Conservation (phyloP, 495 filamentous ascomycete genomes). For the Hypoxylon fuscum region DNA sequence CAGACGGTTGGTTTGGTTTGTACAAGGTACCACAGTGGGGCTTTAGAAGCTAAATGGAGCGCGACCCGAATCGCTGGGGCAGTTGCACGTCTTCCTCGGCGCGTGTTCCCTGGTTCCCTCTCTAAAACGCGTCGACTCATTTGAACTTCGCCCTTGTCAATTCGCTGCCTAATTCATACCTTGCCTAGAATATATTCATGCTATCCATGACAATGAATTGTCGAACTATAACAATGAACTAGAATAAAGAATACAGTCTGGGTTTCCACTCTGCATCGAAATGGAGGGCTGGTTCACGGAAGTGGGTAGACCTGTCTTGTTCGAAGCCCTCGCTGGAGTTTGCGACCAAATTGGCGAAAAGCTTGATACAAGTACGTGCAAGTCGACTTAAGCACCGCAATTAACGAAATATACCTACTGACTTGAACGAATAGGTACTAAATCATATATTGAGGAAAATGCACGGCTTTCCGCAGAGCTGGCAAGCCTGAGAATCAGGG, state of each 20-base stretch:
- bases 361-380: constrained; percentile 48
- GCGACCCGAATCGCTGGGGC: too few relatives aligned
- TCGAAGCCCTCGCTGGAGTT: constrained; percentile 50
- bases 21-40: too few relatives aligned
- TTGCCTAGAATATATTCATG: too few relatives aligned
- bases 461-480: constrained; percentile 42
- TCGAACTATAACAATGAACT: neutral
- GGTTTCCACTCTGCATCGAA: neutral
- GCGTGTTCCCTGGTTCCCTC: constrained; percentile 2
- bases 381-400: neutral
- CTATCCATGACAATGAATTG: neutral
- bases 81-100: constrained; percentile 9
- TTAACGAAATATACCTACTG: neutral
- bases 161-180: neutral
- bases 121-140: constrained; percentile 12
- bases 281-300: constrained; percentile 52
- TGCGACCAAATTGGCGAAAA: constrained; percentile 51
- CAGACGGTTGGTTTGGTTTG: too few relatives aligned
- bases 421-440: constrained; percentile 12
- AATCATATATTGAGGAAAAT: constrained; percentile 26
- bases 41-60: too few relatives aligned
- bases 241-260: neutral
- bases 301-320: constrained; percentile 49
- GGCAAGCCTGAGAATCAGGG: constrained; percentile 38
- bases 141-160: neutral